Percentiles rank a stretch among this genome's conserved stretches.
Evolutionary conservation across 2,329 filamentous ascomycete species (phyloP).

Genomic region (Colletotrichum tamarilloi): DNA sequence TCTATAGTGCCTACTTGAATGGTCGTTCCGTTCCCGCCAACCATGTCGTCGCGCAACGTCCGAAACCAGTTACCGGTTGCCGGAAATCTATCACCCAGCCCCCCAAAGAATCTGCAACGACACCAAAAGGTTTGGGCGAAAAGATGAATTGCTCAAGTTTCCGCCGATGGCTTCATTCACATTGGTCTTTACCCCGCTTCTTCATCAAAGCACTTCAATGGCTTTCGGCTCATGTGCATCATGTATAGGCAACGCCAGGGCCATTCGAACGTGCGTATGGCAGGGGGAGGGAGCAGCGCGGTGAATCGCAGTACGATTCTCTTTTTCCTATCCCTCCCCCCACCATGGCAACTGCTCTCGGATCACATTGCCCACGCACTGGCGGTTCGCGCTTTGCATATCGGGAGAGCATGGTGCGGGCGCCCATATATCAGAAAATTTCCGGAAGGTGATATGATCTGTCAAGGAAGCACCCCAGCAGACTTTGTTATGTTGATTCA

Average conservation of each 20-base stretch:
- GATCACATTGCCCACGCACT: background rate
- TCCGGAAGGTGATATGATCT: background rate
- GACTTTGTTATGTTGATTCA: background rate
- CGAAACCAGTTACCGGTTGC: background rate
- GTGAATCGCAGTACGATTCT: background rate
- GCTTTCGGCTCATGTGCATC: background rate
- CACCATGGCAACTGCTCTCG: background rate
- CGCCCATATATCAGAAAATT: background rate
- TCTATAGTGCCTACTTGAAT: background rate
- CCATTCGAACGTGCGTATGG: background rate
- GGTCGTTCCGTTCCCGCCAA: constrained; percentile 1
- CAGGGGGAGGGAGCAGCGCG: too few relatives aligned
- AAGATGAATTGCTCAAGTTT: background rate
- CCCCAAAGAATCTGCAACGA: background rate
- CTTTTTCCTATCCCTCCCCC: background rate
- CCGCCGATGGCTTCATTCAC: background rate
- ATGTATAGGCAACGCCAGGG: background rate
- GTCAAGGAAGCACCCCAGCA: background rate
- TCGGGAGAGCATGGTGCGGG: background rate
- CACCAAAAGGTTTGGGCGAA: background rate
- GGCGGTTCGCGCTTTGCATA: background rate
- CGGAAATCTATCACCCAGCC: background rate
- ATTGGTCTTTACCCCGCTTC: background rate
- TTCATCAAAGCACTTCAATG: background rate
- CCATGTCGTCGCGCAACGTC: background rate